These are phyloP conservation scores for Tetrapyrgos nigripes DNA, from an alignment of 1,284 basidiomycete genomes.

Conservation along the genomic window DNA sequence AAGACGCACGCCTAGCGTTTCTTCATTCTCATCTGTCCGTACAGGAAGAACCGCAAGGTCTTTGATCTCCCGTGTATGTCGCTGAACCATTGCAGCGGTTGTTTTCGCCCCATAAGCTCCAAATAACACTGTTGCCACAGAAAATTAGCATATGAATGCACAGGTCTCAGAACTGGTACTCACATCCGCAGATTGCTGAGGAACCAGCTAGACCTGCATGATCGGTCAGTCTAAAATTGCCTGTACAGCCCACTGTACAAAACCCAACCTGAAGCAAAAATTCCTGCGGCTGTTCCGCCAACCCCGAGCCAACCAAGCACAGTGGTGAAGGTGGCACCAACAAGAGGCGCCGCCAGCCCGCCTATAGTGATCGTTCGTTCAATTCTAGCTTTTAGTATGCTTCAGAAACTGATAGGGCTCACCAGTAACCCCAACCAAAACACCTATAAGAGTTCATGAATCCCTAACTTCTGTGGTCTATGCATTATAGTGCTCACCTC, in stretches of 20 bases:
- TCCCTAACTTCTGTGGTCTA: too few relatives aligned
- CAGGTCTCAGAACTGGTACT: too few relatives aligned
- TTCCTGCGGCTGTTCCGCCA: constrained; percentile 58
- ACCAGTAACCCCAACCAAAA: constrained; percentile 61
- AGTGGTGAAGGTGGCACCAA: constrained; percentile 58
- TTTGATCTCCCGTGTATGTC: constrained; percentile 59
- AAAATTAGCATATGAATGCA: too few relatives aligned
- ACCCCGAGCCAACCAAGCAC: constrained; percentile 58
- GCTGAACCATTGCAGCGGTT: constrained; percentile 53
- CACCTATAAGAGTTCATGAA: too few relatives aligned
- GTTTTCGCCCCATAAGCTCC: constrained; percentile 61
- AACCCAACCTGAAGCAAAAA: too few relatives aligned
- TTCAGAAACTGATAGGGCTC: constrained; percentile 9
- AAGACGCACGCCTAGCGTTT: constrained; percentile 58
- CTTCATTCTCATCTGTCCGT: constrained; percentile 31
- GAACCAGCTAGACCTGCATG: constrained; percentile 63
- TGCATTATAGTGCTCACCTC: too few relatives aligned
- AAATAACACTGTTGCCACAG: too few relatives aligned
- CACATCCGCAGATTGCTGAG: constrained; percentile 60
- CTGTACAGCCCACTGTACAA: too few relatives aligned
- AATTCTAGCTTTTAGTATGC: not conserved
- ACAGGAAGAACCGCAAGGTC: constrained; percentile 61
- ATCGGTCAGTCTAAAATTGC: too few relatives aligned
- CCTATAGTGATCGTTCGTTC: constrained; percentile 12
- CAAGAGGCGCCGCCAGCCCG: constrained; percentile 61